Evolutionary conservation across 169 alveolate genomes (phyloP).

Genomic region (Cryptosporidium meleagridis): DNA sequence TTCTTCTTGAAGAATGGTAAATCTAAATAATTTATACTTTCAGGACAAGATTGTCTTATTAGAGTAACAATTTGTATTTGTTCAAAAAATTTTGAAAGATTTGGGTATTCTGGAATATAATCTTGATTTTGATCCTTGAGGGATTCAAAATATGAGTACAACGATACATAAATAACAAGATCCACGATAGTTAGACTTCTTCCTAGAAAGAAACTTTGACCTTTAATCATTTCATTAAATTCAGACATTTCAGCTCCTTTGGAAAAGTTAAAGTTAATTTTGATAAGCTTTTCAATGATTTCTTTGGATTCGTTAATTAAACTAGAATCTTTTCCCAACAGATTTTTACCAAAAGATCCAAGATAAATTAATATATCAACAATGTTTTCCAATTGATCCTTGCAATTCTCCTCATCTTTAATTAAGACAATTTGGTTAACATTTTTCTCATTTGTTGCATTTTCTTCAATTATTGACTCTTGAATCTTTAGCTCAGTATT

Average conservation of each 20-base stretch:
- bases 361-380: constrained; percentile 26
- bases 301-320: constrained; percentile 19
- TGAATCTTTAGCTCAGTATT: constrained; percentile 11
- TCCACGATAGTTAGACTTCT: constrained; percentile 34
- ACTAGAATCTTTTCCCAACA: constrained; percentile 12
- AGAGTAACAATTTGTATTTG: constrained; percentile 31
- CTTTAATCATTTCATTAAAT: constrained; percentile 17
- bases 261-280: not conserved
- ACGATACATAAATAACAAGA: constrained; percentile 19
- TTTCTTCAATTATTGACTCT: not conserved
- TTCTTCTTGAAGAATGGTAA: constrained; percentile 51
- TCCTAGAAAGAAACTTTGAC: constrained; percentile 40
- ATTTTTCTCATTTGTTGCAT: not conserved
- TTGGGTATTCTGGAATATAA: constrained; percentile 17
- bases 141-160: not conserved
- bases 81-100: constrained; percentile 31
- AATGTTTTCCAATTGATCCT: not conserved
- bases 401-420: not conserved
- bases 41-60: constrained; percentile 68
- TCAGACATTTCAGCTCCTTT: not conserved
- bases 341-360: constrained; percentile 21
- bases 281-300: not conserved
- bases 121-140: not conserved
- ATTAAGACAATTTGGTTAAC: not conserved
- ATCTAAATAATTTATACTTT: constrained; percentile 20